These are phyloP conservation scores for Ceratobasidium sp. DNA, from an alignment of 1,284 basidiomycete species.

Conservation along the genomic window DNA sequence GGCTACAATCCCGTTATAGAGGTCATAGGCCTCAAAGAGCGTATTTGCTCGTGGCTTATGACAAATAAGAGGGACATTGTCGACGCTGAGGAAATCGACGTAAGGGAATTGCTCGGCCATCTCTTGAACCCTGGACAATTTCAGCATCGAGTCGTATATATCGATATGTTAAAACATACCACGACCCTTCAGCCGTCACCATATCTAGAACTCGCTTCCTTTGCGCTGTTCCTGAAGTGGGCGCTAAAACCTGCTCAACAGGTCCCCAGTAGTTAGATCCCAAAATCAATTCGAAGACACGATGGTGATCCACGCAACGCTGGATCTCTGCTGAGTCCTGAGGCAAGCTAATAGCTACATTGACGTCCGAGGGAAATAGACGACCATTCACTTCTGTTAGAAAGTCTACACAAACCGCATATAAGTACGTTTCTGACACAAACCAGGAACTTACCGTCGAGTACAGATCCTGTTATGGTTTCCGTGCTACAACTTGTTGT, in stretches of 20 bases:
- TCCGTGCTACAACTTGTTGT: neutral
- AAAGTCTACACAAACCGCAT: neutral
- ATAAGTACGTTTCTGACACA: neutral
- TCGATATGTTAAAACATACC: neutral
- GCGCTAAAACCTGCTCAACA: neutral
- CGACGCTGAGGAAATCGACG: slow-evolving; percentile 1
- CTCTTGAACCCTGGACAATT: slow-evolving; percentile 3
- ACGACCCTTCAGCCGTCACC: neutral
- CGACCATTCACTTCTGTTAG: slow-evolving; percentile 32
- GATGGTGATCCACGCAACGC: slow-evolving; percentile 21
- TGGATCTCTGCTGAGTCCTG: slow-evolving; percentile 1
- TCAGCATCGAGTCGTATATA: neutral
- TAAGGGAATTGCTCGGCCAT: neutral
- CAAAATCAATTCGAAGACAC: slow-evolving; percentile 3
- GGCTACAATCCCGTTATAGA: neutral
- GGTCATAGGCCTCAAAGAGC: neutral
- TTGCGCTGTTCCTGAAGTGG: neutral
- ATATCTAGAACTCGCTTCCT: neutral
- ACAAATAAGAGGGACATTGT: neutral
- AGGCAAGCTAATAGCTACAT: slow-evolving; percentile 22
- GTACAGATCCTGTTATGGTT: neutral
- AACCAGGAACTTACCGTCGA: slow-evolving; percentile 6
- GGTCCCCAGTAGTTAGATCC: slow-evolving; percentile 24
- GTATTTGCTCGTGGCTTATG: slow-evolving; percentile 15
- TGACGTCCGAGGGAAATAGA: slow-evolving; percentile 32